Conservation (phyloP, 2,329 filamentous ascomycete genomes). For the Aspergillus fumigatiaffinis region DNA sequence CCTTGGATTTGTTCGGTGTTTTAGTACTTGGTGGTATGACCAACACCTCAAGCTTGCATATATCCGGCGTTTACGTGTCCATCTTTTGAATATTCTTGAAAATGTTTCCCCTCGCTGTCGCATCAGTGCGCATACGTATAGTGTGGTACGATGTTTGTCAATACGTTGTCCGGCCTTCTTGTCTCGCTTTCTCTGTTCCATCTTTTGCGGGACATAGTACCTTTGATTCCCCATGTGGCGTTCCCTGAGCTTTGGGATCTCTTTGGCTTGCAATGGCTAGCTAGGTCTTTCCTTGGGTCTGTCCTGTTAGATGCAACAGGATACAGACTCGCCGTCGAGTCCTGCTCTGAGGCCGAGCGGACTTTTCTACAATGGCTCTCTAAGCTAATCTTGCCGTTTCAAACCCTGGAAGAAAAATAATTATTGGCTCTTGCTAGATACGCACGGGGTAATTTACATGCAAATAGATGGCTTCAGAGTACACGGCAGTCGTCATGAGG, state of each 20-base stretch:
- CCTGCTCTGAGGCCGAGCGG: not conserved
- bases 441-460: not conserved
- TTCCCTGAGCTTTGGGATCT: not conserved
- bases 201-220: conserved; percentile 11
- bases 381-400: not conserved
- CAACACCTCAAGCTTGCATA: conserved; percentile 11
- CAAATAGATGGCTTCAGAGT: not conserved
- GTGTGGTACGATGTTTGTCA: not conserved
- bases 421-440: not conserved
- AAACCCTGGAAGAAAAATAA: not conserved
- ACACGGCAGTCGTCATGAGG: not conserved
- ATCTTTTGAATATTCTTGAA: not conserved
- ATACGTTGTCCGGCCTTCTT: not conserved
- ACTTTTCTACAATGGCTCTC: not conserved
- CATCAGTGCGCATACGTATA: not conserved
- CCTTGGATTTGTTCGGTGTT: not conserved
- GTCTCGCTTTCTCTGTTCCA: conserved; percentile 1
- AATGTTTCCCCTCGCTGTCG: not conserved
- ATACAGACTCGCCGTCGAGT: not conserved
- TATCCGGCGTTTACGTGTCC: conserved; percentile 14
- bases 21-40: too few relatives aligned
- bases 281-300: not conserved
- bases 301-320: not conserved
- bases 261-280: conserved; percentile 1
- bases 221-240: not conserved